Evolutionary conservation across 805 yeast genomes (phyloP), one percentile per base, ranked within the genome.

Genomic region (Lipomyces starkeyi): DNA sequence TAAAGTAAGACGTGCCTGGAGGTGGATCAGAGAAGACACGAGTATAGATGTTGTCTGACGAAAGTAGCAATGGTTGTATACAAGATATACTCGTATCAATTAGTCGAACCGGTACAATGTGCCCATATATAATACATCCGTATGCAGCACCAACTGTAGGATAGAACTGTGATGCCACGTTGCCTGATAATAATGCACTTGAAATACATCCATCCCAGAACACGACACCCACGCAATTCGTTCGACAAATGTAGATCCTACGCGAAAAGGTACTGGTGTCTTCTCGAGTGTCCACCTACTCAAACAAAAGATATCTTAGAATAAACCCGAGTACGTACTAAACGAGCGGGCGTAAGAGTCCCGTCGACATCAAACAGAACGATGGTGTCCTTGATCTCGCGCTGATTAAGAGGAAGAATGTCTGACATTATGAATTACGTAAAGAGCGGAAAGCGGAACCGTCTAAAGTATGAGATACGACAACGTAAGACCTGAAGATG

Each of bases 301-400:
- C 40, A 29, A n/a, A 11, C 61, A 58, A 47, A 58, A 47, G 62
- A 11, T 47, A 34, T 22, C 25, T 37, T 43, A 43, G 49, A 43
- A 43, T 43, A 8, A 43, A 43, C 49, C 49, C 2, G 20, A 43
- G 22, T n/a, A 59, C 73, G 27, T 64, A 70, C 73, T 79, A 88
- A 86, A 85, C 99, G 92, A 65, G 99, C 98, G 74, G 98, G 99
- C 55, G 98, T 94, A 80, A 95, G 86, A 66, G 99, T 95, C 74
- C 98, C 99, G 80, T 95, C 99, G 74, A 95, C 99, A 77, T 95
- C 99, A 82, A 95, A 95, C 73, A 95, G 87, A 74, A 91, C 97
- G 77, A 95, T 84, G 72, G 91, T 90, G 75, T 91, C 89, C 78
- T 79, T 78, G 66, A 71, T 71, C 61, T 97, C 97, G 74, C 88